A percentile compares a stretch with the other conserved stretches of the same genome.
phyloP scores from a whole-genome alignment of 768 basidiomycete genomes.

The Hygrocybe punicea region DNA sequence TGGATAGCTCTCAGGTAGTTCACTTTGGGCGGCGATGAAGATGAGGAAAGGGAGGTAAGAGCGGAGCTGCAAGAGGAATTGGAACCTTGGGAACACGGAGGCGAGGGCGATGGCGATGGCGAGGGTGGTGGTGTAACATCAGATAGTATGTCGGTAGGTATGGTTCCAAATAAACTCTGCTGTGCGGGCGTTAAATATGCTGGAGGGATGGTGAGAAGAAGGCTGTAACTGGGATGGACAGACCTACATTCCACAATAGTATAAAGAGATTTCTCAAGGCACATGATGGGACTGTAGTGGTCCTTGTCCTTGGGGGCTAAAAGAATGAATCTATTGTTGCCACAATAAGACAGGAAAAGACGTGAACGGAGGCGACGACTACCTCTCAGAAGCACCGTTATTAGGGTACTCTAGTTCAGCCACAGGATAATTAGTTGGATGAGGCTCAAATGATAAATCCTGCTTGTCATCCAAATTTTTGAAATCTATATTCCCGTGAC shows the following conservation, averaged over 20 bases:
- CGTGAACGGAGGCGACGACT: slow-evolving; percentile 17
- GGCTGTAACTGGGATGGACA: neutral
- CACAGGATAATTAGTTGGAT: slow-evolving; percentile 58
- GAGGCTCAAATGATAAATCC: slow-evolving; percentile 62
- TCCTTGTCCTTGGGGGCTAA: slow-evolving; percentile 81
- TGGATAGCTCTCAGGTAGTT: slow-evolving; percentile 59
- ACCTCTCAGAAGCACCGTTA: slow-evolving; percentile 65
- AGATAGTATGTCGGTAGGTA: slow-evolving; percentile 49
- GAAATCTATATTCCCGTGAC: slow-evolving; percentile 51
- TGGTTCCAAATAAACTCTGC: slow-evolving; percentile 61
- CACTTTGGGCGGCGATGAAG: slow-evolving; percentile 22
- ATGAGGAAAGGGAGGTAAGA: slow-evolving; percentile 24
- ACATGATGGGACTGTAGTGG: slow-evolving; percentile 83
- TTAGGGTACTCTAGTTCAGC: slow-evolving; percentile 80
- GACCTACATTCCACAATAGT: slow-evolving; percentile 69
- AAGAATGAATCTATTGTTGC: slow-evolving; percentile 58
- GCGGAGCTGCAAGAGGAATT: slow-evolving; percentile 33
- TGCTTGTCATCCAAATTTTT: slow-evolving; percentile 58
- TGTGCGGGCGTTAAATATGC: slow-evolving; percentile 68
- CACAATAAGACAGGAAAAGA: slow-evolving; percentile 6
- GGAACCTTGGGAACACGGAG: slow-evolving; percentile 25
- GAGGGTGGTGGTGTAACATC: slow-evolving; percentile 39
- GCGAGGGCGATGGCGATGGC: slow-evolving; percentile 37
- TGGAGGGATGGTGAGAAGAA: slow-evolving; percentile 26
- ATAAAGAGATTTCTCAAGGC: slow-evolving; percentile 66